Conservation (phyloP, 805 yeast genomes). For the Blastobotrys peoriensis region DNA sequence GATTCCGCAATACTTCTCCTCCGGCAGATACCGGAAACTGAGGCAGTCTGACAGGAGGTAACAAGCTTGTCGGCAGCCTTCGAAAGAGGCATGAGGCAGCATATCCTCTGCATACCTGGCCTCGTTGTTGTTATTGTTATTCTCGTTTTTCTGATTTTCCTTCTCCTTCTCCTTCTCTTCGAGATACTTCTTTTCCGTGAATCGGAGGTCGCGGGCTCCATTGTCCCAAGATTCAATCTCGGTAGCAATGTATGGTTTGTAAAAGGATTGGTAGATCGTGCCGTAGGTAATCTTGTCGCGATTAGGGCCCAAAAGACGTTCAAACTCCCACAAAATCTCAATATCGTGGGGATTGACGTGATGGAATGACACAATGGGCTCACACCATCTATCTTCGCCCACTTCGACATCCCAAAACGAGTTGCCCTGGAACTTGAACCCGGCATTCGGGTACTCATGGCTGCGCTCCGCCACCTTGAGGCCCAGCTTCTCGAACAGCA, state of each 20-base stretch:
- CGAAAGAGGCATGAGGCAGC: slow-evolving; percentile 12
- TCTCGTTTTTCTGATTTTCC: slow-evolving; percentile 1
- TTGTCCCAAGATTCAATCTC: slow-evolving; percentile 26
- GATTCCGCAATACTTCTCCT: slow-evolving; percentile 6
- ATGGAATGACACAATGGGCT: slow-evolving; percentile 29
- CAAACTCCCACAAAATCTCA: slow-evolving; percentile 31
- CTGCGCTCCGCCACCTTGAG: slow-evolving; percentile 9
- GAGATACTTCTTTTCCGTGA: slow-evolving; percentile 10
- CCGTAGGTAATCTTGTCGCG: slow-evolving; percentile 19
- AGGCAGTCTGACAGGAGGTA: slow-evolving; percentile 18
- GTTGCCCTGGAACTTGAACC: slow-evolving; percentile 28
- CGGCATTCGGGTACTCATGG: slow-evolving; percentile 3
- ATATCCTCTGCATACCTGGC: slow-evolving; percentile 14
- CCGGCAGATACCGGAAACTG: slow-evolving; percentile 23
- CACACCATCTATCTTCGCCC: slow-evolving; percentile 25
- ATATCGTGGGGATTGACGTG: slow-evolving; percentile 27
- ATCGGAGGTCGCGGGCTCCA: slow-evolving; percentile 20
- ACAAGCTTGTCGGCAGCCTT: slow-evolving; percentile 22
- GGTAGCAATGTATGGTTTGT: slow-evolving; percentile 25
- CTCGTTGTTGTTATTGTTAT: not conserved
- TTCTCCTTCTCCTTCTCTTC: slow-evolving; percentile 10
- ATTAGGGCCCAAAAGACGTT: slow-evolving; percentile 18
- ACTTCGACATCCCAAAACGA: slow-evolving; percentile 18
- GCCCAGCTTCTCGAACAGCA: slow-evolving; percentile 16
- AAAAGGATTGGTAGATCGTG: slow-evolving; percentile 31